Evolutionary conservation across 83 land plant genomes (phyloP).

Genomic region (Picea abies): DNA sequence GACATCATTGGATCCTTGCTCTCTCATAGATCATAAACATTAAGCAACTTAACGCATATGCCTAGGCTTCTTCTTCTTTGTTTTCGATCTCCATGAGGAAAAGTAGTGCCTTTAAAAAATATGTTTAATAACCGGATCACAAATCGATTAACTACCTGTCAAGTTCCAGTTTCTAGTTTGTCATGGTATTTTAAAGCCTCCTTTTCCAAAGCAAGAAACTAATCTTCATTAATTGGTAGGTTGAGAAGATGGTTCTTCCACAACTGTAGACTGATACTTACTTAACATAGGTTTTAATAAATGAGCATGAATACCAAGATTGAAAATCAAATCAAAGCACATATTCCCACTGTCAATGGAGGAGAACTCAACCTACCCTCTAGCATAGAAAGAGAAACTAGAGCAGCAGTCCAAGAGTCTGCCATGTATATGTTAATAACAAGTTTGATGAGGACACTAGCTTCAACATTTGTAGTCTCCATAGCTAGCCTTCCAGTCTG

Average conservation of each 20-base stretch:
- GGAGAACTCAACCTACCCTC: conserved; percentile 88
- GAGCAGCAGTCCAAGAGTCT: conserved; percentile 85
- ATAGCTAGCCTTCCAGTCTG: conserved; percentile 66
- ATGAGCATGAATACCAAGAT: conserved; percentile 98
- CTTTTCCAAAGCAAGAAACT: conserved; percentile 26
- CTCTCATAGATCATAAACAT: conserved; percentile 88
- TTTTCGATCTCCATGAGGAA: conserved; percentile 75
- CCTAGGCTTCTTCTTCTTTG: conserved; percentile 93
- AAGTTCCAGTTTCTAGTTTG: conserved; percentile 37
- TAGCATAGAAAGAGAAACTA: conserved; percentile 81
- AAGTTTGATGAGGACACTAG: conserved; percentile 97
- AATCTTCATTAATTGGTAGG: conserved; percentile 33
- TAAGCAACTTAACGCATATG: conserved; percentile 87
- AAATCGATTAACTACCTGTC: conserved; percentile 72
- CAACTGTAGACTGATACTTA: conserved; percentile 58
- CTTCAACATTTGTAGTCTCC: conserved; percentile 82
- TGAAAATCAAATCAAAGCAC: conserved; percentile 95
- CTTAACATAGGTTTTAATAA: conserved; percentile 80
- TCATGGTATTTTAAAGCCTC: conserved; percentile 24
- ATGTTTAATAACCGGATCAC: conserved; percentile 89
- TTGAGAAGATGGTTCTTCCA: conserved; percentile 54
- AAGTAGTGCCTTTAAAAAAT: conserved; percentile 82
- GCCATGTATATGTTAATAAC: conserved; percentile 93
- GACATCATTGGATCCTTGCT: conserved; percentile 70
- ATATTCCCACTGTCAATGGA: conserved; percentile 48